These are phyloP conservation scores for Microascus cirrosus DNA, from an alignment of 2,329 filamentous ascomycete species.

Conservation along the genomic window DNA sequence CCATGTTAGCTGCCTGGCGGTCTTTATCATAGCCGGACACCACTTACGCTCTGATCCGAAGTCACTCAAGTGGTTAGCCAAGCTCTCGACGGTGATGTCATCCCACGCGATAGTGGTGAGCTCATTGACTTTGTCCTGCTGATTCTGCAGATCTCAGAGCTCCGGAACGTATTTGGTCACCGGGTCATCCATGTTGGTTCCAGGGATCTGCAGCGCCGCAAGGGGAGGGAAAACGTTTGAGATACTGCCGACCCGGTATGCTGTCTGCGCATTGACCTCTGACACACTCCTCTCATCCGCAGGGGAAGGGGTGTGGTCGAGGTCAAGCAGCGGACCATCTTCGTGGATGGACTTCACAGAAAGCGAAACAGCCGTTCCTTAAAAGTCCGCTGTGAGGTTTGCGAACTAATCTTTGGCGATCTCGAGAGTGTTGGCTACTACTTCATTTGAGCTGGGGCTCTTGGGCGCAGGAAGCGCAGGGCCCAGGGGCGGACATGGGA, in stretches of 20 bases:
- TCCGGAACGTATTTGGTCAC: constrained; percentile 33
- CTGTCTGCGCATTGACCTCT: constrained; percentile 17
- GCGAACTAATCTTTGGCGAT: background rate
- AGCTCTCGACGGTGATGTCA: constrained; percentile 23
- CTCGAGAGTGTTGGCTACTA: constrained; percentile 15
- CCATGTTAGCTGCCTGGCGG: background rate
- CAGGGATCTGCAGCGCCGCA: constrained; percentile 15
- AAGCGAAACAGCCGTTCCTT: constrained; percentile 23
- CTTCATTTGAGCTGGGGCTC: constrained; percentile 16
- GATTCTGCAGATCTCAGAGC: constrained; percentile 12
- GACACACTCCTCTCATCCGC: background rate
- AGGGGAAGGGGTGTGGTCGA: constrained; percentile 24
- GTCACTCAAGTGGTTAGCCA: constrained; percentile 16
- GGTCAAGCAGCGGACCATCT: constrained; percentile 21
- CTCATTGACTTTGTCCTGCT: constrained; percentile 16
- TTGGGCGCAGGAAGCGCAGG: constrained; percentile 25
- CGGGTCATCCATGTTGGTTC: constrained; percentile 25
- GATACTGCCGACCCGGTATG: constrained; percentile 21
- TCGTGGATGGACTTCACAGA: constrained; percentile 30
- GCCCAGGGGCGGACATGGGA: constrained; percentile 26
- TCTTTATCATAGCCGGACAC: no score
- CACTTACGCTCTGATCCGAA: constrained; percentile 7
- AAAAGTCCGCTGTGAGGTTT: constrained; percentile 13
- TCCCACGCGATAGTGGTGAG: constrained; percentile 15
- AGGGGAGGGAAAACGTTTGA: constrained; percentile 22